phyloP scores from a whole-genome alignment of 345 rosid species.

The Firmiana major region DNA sequence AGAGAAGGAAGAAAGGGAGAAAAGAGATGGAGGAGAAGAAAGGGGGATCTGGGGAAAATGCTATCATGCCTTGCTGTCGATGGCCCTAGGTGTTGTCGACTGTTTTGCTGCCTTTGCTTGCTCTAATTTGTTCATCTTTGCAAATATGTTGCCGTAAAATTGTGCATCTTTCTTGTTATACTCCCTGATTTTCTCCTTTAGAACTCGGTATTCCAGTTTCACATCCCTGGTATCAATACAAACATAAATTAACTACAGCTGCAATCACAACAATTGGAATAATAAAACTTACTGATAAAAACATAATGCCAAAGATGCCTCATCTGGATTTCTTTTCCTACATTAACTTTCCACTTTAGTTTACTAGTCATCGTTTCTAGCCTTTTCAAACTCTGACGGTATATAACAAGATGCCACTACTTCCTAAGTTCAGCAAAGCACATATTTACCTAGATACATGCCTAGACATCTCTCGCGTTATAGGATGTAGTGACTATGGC shows the following conservation, averaged over 20 bases:
- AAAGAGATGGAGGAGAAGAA: not conserved
- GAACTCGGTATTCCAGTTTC: constrained; percentile 53
- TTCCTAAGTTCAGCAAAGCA: not conserved
- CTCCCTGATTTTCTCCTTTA: constrained; percentile 78
- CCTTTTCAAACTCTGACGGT: not conserved
- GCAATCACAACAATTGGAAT: not conserved
- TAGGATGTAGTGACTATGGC: not conserved
- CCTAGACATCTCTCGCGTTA: not conserved
- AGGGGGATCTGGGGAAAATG: not conserved
- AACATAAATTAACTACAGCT: not conserved
- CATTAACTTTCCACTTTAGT: not conserved
- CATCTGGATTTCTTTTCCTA: not conserved
- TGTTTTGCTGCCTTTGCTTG: constrained; percentile 17
- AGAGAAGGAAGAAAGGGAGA: not conserved
- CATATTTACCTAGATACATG: not conserved
- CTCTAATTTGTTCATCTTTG: constrained; percentile 40
- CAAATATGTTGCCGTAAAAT: constrained; percentile 61
- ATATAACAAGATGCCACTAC: not conserved
- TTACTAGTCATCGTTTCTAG: not conserved
- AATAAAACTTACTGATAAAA: not conserved
- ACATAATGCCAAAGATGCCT: not conserved
- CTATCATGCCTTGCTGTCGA: constrained; percentile 32
- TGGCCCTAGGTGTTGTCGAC: constrained; percentile 14
- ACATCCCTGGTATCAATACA: constrained; percentile 53
- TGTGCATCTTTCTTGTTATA: constrained; percentile 72